Evolutionary conservation across 2,329 filamentous ascomycete genomes (phyloP).

Genomic region (Neofusicoccum parvum): DNA sequence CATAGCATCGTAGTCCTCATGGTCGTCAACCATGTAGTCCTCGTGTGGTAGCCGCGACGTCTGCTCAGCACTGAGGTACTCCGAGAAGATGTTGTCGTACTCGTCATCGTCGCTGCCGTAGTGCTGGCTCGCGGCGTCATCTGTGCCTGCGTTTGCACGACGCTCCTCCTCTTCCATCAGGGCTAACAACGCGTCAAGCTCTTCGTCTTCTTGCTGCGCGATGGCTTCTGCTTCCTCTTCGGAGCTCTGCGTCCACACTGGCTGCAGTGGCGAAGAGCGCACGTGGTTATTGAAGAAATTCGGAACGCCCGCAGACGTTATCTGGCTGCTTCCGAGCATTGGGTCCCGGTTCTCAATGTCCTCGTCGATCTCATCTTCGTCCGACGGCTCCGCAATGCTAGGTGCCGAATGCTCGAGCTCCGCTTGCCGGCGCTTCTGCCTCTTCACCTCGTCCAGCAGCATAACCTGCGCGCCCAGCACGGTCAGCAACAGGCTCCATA

Average conservation of each 20-base stretch:
- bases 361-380: conserved; percentile 27
- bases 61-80: conserved; percentile 34
- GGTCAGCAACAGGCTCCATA: neutral
- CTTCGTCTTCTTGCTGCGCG: conserved; percentile 25
- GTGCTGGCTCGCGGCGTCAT: conserved; percentile 30
- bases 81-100: conserved; percentile 66
- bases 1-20: conserved; percentile 33
- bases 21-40: conserved; percentile 24
- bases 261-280: conserved; percentile 3
- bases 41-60: conserved; percentile 40
- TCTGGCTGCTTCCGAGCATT: conserved; percentile 12
- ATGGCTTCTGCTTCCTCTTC: conserved; percentile 14
- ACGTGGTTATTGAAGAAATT: neutral
- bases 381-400: conserved; percentile 29
- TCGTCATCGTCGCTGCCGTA: conserved; percentile 58
- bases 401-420: conserved; percentile 46
- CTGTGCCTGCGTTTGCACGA: neutral
- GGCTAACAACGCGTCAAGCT: conserved; percentile 48
- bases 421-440: conserved; percentile 49
- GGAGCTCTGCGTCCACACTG: conserved; percentile 2
- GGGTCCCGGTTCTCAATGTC: conserved; percentile 5
- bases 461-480: conserved; percentile 41
- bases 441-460: conserved; percentile 48
- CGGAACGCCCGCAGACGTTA: neutral
- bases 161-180: conserved; percentile 42